Evolutionary conservation across 2,329 filamentous ascomycete genomes (phyloP).

Genomic region (Aspergillus japonicus): DNA sequence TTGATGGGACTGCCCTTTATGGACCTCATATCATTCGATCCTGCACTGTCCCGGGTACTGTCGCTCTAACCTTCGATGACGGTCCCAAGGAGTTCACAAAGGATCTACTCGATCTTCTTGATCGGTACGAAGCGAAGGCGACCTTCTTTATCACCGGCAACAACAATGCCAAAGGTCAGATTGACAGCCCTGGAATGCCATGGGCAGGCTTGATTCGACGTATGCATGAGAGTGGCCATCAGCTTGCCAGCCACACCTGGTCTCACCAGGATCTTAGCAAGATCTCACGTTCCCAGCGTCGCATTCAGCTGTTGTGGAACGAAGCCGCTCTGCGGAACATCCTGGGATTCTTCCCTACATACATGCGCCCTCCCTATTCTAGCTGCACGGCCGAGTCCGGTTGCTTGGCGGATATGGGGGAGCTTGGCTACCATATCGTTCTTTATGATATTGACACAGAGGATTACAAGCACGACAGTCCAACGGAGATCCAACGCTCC

Average conservation of each 20-base stretch:
- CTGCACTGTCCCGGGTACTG: conserved; percentile 53
- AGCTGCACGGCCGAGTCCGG: conserved; percentile 38
- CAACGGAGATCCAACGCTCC: conserved; percentile 37
- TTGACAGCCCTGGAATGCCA: conserved; percentile 42
- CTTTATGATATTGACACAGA: conserved; percentile 49
- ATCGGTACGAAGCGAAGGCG: conserved; percentile 60
- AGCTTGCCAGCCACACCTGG: conserved; percentile 55
- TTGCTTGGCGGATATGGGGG: conserved; percentile 44
- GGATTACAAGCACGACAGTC: conserved; percentile 45
- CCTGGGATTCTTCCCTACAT: conserved; percentile 51
- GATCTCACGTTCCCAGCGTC: conserved; percentile 38
- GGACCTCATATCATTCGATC: conserved; percentile 36
- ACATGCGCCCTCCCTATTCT: conserved; percentile 55
- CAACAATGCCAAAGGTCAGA: conserved; percentile 47
- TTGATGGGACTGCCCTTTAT: conserved; percentile 38
- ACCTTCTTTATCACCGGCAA: conserved; percentile 65
- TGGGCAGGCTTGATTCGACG: conserved; percentile 42
- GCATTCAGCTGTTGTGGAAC: conserved; percentile 46
- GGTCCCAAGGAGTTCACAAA: conserved; percentile 62
- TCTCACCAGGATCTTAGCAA: conserved; percentile 48
- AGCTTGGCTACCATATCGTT: conserved; percentile 52
- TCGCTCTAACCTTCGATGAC: conserved; percentile 68
- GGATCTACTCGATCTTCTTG: conserved; percentile 62
- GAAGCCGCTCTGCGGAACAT: conserved; percentile 50
- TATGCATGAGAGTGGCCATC: conserved; percentile 48